These are phyloP conservation scores for Ophiocytium majus DNA, from an alignment of 352 stramenopile genomes.

Conservation along the genomic window DNA sequence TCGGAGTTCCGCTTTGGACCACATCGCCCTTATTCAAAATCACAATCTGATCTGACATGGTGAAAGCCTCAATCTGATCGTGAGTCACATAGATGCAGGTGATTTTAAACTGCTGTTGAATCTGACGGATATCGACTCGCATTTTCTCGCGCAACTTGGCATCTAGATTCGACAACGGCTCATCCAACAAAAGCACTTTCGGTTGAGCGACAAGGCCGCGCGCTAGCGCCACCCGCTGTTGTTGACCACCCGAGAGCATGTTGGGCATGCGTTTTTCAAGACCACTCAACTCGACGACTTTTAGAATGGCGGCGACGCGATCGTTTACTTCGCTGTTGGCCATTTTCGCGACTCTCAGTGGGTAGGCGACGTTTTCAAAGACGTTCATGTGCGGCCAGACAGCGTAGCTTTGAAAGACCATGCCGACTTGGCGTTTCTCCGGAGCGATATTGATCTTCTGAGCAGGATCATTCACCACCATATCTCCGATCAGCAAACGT, in stretches of 20 bases:
- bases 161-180: conserved; percentile 8
- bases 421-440: not conserved
- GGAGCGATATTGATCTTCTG: not conserved
- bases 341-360: not conserved
- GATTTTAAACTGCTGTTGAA: not conserved
- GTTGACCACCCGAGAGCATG: not conserved
- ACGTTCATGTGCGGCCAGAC: not conserved
- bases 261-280: not conserved
- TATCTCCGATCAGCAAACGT: not conserved
- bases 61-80: conserved; percentile 5
- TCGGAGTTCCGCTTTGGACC: not conserved
- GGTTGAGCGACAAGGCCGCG: not conserved
- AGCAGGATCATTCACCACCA: not conserved
- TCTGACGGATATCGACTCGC: not conserved
- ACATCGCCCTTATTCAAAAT: not conserved
- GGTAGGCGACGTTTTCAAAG: not conserved
- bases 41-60: not conserved
- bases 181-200: not conserved
- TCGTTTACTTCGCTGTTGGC: not conserved
- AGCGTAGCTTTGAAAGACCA: conserved; percentile 13
- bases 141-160: not conserved
- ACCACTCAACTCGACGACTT: not conserved
- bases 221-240: not conserved
- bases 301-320: not conserved
- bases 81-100: conserved; percentile 7